Evolutionary conservation across 2,329 filamentous ascomycete species (phyloP), one percentile per base, ranked within the genome.

Genomic region (Biscogniauxia marginata): DNA sequence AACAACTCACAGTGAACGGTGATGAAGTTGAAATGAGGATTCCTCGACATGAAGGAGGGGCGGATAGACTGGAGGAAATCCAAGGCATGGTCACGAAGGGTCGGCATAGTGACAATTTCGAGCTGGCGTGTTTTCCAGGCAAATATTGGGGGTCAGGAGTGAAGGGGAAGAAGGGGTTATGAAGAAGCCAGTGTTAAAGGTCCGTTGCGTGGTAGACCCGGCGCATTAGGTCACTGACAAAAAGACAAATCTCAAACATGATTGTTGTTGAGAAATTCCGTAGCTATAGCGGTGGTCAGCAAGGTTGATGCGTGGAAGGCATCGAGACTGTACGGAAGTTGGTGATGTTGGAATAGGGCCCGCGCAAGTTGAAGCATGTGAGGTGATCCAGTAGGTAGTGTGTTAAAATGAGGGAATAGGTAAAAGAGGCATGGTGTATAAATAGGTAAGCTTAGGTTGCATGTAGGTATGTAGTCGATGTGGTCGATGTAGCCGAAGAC

Each of bases 21-120:
- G 58, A 95, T 92, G 71, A 93, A 96, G 75, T 90, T 92, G 74
- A 93, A 88, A 63, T 86, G 84, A 16, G 85, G 87, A 65, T 82
- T 79, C 67, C 80, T 84, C 52, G 81, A 80, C 23, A 85, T 64
- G 60, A 87, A 84, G 16, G 81, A 76, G 3, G 83, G 84, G 67
- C 81, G 83, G 60, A 83, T 66, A 56, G 76, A 71, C 70, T 74
- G 76, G 58, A 84, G 55, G 65, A 80, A 75, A 39, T 68, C 70
- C 74, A 74, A 74, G 45, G 75, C 24, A 49, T 60, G 70, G 60
- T 69, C 67, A 57, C 69, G 69, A 56, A 65, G 54, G 56, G 63
- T 60, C 57, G 71, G 64, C 57, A 77, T 70, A 71, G 73, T 61
- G 54, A 49, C 19, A 50, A 23, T 49, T 16, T 5, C 50, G 44